phyloP scores from a whole-genome alignment of 176 grass and related monocot species.

The Bonia amplexicaulis region DNA sequence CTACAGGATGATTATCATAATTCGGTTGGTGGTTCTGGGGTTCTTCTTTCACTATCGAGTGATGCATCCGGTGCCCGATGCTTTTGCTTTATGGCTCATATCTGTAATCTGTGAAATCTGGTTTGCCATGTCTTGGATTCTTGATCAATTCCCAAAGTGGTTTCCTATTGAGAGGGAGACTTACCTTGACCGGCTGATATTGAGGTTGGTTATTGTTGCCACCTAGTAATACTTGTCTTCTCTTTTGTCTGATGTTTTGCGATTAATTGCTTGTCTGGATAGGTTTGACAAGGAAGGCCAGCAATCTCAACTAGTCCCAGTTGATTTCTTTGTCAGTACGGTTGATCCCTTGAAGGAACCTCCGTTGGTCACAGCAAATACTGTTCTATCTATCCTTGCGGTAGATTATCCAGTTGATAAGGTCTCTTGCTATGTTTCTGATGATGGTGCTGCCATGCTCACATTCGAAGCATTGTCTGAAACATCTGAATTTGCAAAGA shows the following conservation, averaged over 20 bases:
- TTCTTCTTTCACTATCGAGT: slow-evolving; percentile 97
- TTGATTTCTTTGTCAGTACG: slow-evolving; percentile 93
- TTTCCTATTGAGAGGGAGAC: slow-evolving; percentile 90
- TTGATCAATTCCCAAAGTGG: slow-evolving; percentile 98
- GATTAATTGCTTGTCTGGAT: slow-evolving; percentile 29
- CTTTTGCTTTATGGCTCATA: slow-evolving; percentile 89
- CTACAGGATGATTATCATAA: slow-evolving; percentile 93
- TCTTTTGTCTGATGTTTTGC: not conserved
- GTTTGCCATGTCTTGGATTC: slow-evolving; percentile 95
- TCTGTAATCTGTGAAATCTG: slow-evolving; percentile 97
- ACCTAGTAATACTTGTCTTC: slow-evolving; percentile 5
- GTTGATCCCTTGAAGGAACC: slow-evolving; percentile 92
- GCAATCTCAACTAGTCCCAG: slow-evolving; percentile 54
- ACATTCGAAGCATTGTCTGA: slow-evolving; percentile 86
- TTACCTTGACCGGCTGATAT: slow-evolving; percentile 75
- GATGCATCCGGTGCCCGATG: slow-evolving; percentile 66
- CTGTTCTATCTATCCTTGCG: slow-evolving; percentile 82
- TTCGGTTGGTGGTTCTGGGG: slow-evolving; percentile 84
- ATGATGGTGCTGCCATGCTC: slow-evolving; percentile 95
- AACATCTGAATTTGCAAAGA: slow-evolving; percentile 99
- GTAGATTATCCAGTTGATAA: slow-evolving; percentile 89
- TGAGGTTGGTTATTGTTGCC: slow-evolving; percentile 58
- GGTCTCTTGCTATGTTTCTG: slow-evolving; percentile 96
- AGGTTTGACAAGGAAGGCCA: slow-evolving; percentile 92
- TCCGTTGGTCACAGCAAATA: slow-evolving; percentile 89